Conservation (phyloP, 495 filamentous ascomycete species). For the Hypoxylon intermedium region DNA sequence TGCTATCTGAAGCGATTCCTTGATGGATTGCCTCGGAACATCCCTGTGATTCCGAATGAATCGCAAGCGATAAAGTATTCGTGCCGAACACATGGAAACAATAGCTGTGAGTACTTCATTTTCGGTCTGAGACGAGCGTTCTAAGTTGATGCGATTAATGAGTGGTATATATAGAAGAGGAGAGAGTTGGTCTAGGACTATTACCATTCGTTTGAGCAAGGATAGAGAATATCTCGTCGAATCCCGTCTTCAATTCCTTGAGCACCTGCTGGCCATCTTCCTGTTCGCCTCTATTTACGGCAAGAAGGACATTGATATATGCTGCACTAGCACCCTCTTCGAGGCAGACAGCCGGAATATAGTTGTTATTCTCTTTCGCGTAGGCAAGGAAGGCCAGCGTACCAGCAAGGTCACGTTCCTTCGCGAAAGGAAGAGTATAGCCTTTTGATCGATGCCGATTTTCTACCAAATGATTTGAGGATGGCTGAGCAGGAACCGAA, state of each 20-base stretch:
- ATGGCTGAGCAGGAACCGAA: constrained; percentile 35
- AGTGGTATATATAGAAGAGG: background rate
- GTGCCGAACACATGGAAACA: constrained; percentile 44
- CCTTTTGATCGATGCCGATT: constrained; percentile 7
- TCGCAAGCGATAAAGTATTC: constrained; percentile 46
- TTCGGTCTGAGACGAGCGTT: constrained; percentile 20
- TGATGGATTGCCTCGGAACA: constrained; percentile 28
- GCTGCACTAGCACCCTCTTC: constrained; percentile 40
- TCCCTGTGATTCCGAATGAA: constrained; percentile 28
- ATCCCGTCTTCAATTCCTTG: constrained; percentile 37
- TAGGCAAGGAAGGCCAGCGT: constrained; percentile 51
- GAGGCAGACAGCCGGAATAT: constrained; percentile 50
- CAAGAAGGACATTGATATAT: constrained; percentile 45
- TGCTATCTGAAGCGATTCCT: constrained; percentile 21
- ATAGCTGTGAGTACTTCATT: constrained; percentile 43
- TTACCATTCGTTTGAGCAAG: constrained; percentile 31
- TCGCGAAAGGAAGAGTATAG: constrained; percentile 43
- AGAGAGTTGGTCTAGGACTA: background rate
- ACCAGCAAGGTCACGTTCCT: constrained; percentile 41
- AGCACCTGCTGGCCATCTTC: constrained; percentile 24
- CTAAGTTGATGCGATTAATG: constrained; percentile 6
- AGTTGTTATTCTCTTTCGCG: constrained; percentile 39
- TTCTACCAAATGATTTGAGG: constrained; percentile 30
- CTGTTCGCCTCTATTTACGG: constrained; percentile 43
- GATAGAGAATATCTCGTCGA: constrained; percentile 41